phyloP scores from a whole-genome alignment of 805 yeast genomes.

The Candida mattraensis region DNA sequence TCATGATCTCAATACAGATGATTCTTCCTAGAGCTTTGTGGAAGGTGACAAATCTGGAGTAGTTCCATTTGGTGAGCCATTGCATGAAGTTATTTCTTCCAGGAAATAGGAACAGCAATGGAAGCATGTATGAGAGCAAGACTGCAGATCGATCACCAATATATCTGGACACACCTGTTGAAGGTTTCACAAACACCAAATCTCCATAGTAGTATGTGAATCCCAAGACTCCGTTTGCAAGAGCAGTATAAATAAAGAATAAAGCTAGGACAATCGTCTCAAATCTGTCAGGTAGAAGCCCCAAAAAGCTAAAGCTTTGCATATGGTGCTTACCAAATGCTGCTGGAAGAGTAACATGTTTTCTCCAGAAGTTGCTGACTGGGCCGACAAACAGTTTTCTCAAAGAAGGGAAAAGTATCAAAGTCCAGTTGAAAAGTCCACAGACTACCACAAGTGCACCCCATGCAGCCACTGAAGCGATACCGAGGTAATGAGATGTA shows the following conservation, averaged over 20 bases:
- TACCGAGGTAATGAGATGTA: conserved; percentile 46
- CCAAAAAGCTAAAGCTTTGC: conserved; percentile 21
- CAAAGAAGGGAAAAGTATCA: conserved; percentile 39
- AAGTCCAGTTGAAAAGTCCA: conserved; percentile 42
- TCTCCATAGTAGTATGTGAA: conserved; percentile 23
- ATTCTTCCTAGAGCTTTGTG: conserved; percentile 60
- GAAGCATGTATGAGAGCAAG: conserved; percentile 45
- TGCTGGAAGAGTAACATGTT: conserved; percentile 25
- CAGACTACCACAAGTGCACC: conserved; percentile 42
- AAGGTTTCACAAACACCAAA: conserved; percentile 17
- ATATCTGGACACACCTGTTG: conserved; percentile 33
- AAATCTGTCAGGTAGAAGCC: conserved; percentile 51
- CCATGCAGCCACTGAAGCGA: conserved; percentile 51
- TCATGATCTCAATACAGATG: conserved; percentile 39
- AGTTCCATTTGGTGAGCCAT: conserved; percentile 59
- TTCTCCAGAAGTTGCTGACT: conserved; percentile 28
- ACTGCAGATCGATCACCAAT: conserved; percentile 55
- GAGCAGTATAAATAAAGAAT: conserved; percentile 34
- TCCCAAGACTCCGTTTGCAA: conserved; percentile 26
- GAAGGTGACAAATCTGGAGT: conserved; percentile 52
- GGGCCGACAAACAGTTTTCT: conserved; percentile 32
- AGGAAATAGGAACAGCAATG: conserved; percentile 56
- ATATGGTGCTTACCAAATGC: conserved; percentile 23
- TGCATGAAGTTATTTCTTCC: conserved; percentile 63
- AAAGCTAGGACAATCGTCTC: conserved; percentile 44